Conservation (phyloP, 1,284 basidiomycete genomes). For the Cerioporus squamosus region DNA sequence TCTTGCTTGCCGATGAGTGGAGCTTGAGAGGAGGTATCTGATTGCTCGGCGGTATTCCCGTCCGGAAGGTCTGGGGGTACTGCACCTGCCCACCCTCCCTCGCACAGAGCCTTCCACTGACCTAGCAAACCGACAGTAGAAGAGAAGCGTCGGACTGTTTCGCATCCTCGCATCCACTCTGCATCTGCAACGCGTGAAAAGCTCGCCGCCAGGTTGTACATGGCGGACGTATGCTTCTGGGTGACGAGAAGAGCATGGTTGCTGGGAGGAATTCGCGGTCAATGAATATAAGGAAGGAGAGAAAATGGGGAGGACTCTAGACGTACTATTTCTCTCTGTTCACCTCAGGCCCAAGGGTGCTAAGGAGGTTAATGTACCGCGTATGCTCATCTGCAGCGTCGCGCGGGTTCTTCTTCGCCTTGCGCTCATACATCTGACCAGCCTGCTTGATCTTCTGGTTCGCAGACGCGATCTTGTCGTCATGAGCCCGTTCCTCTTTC, state of each 20-base stretch:
- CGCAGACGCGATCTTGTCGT: conserved; percentile 68
- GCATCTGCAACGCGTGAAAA: conserved; percentile 74
- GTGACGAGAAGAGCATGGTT: conserved; percentile 68
- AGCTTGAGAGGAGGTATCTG: conserved; percentile 6
- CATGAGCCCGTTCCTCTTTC: conserved; percentile 81
- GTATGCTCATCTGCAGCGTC: conserved; percentile 76
- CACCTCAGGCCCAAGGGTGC: conserved; percentile 74
- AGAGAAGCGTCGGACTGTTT: conserved; percentile 66
- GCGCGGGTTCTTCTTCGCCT: conserved; percentile 71
- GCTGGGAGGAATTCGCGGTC: conserved; percentile 40
- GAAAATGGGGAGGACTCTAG: background rate
- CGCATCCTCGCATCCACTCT: conserved; percentile 76
- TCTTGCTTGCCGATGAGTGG: conserved; percentile 10
- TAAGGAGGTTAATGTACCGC: conserved; percentile 75
- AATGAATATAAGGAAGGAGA: conserved; percentile 5
- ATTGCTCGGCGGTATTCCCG: conserved; percentile 26
- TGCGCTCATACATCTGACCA: conserved; percentile 75
- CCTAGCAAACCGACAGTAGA: conserved; percentile 69
- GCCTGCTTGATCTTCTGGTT: conserved; percentile 80
- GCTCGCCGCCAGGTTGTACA: conserved; percentile 63
- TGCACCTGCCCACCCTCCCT: conserved; percentile 69
- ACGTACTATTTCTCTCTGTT: conserved; percentile 78
- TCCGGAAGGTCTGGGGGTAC: conserved; percentile 59
- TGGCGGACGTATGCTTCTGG: conserved; percentile 60
- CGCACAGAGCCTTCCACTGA: conserved; percentile 73